Percentiles rank a stretch among this genome's conserved stretches.
Evolutionary conservation across 164 flowering plant species (phyloP).

Genomic region (Magnolia changhungtana): DNA sequence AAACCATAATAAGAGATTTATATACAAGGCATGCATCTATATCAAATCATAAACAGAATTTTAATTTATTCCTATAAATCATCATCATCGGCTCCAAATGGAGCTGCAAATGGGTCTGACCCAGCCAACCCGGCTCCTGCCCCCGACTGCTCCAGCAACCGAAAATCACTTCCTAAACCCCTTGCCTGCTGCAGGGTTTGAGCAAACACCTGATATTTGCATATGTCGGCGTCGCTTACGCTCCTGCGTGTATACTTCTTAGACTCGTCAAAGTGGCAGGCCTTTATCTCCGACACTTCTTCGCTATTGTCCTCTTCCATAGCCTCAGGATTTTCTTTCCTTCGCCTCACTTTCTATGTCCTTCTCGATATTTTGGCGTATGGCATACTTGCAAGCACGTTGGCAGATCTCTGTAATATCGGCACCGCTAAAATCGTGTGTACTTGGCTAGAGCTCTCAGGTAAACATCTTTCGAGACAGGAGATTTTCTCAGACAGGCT

Average conservation of each 20-base stretch:
- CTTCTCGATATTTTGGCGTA: constrained; percentile 80
- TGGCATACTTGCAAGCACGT: constrained; percentile 82
- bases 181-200: constrained; percentile 81
- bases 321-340: constrained; percentile 67
- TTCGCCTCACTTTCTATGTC: constrained; percentile 80
- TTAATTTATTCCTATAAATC: constrained; percentile 46
- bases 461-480: constrained; percentile 76
- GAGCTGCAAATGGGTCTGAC: constrained; percentile 50
- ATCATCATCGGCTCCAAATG: constrained; percentile 48
- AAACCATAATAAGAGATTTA: too few relatives aligned
- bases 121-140: constrained; percentile 30
- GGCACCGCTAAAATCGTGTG: constrained; percentile 91
- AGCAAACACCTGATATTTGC: constrained; percentile 85
- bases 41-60: too few relatives aligned
- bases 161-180: constrained; percentile 74
- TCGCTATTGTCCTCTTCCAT: constrained; percentile 70
- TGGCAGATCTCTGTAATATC: constrained; percentile 92
- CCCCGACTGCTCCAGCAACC: constrained; percentile 31
- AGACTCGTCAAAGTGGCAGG: constrained; percentile 80
- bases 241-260: constrained; percentile 82
- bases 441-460: constrained; percentile 71
- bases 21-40: too few relatives aligned
- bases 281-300: constrained; percentile 71
- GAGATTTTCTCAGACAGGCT: constrained; percentile 78
- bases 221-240: constrained; percentile 83